Base-by-base conservation (phyloP, 768 basidiomycete species). In the Lepiota subincarnata region DNA sequence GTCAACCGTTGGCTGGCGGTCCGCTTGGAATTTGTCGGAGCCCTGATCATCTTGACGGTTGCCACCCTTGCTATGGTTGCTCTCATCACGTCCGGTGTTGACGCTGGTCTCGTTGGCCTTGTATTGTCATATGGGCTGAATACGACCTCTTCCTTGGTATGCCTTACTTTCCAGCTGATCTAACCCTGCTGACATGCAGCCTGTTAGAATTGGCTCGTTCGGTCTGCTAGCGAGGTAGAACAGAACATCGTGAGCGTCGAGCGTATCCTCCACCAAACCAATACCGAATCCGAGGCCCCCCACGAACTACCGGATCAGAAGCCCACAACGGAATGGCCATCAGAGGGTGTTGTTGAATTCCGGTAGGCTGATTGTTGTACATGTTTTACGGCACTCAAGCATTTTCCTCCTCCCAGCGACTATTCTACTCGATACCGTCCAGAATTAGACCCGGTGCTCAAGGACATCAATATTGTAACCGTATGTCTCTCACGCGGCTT, bases 191-290 rank as follows among this genome's bases (percentile, higher is more conserved):
- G 28, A 59, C 28, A 19, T 48, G 43, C 20, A 43, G 41, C 35
- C 22, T 20, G 20, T 16, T 57, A 89, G 85, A 89, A 90, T 61
- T 89, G 88, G 88, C 75, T 91, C 5, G 89, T 92, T 22, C 80
- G 89, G 26, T 84, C 85, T 12, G 84, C 87, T 2, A 88, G 85
- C 60, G 93, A 95, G 66, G 89, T 93, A 11, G 93, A 96, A 64
- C 89, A 93, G 61, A 91, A 90, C 59, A 86, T 92, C 60, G 90
- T 93, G 55, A 90, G 89, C 61, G 88, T 92, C 13, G 93, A 96
- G 66, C 84, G 92, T 4, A 87, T 95, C 48, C 66, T 89, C 22
- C 85, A 94, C 60, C 95, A 97, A 62, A 84, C 83, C 22, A 74
- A 86, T 6, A 74, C 96, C 14, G 62, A 73, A 14, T 73, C 84